These are phyloP conservation scores for Barnettozyma sp. DNA, from an alignment of 805 yeast genomes.

Conservation along the genomic window DNA sequence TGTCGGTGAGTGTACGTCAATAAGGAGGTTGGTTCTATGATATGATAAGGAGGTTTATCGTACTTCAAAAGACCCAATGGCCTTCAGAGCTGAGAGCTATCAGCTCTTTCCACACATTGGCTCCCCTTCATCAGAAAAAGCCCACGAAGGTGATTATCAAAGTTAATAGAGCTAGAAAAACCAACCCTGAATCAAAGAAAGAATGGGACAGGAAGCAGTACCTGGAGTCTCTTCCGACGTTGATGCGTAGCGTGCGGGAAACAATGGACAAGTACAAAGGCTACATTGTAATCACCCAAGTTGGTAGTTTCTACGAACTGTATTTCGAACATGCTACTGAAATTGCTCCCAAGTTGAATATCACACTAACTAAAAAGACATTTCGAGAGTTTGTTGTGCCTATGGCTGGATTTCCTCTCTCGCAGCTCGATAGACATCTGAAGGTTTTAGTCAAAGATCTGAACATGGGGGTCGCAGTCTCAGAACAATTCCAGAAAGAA, in stretches of 20 bases:
- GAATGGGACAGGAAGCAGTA: constrained; percentile 4
- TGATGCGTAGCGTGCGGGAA: constrained; percentile 30
- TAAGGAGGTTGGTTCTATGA: too few relatives aligned
- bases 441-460: constrained; percentile 64
- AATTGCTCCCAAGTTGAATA: constrained; percentile 62
- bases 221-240: constrained; percentile 26
- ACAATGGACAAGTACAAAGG: constrained; percentile 41
- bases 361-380: constrained; percentile 57
- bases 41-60: too few relatives aligned
- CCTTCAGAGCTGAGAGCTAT: background rate
- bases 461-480: constrained; percentile 68
- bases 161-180: background rate
- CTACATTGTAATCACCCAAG: constrained; percentile 66
- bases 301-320: constrained; percentile 81
- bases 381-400: constrained; percentile 43
- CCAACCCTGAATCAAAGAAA: background rate
- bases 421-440: constrained; percentile 65
- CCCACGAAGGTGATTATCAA: constrained; percentile 4
- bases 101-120: background rate
- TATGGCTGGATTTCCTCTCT: constrained; percentile 89
- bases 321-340: constrained; percentile 84
- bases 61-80: background rate
- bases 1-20: too few relatives aligned
- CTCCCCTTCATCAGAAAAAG: background rate
- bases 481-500: constrained; percentile 53